Percentiles rank a stretch among this genome's conserved stretches.
Conservation (phyloP, 2,329 filamentous ascomycete species). For the Alternaria atra region DNA sequence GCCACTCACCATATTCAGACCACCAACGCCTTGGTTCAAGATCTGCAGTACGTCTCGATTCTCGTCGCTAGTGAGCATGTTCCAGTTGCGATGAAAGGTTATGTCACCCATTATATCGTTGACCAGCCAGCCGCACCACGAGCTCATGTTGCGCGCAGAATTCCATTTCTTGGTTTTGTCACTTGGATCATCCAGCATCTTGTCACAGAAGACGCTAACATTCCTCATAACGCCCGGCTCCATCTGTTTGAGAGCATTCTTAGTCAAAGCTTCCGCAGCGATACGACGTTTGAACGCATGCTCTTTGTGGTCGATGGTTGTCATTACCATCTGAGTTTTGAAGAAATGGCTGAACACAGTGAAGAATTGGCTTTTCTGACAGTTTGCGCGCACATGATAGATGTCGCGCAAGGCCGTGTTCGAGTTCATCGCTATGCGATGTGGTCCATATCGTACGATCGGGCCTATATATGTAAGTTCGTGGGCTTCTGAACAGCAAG, state of each 20-base stretch:
- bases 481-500: constrained; percentile 4
- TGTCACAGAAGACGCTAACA: no score
- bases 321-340: background rate
- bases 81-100: constrained; percentile 13
- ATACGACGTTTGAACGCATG: no score
- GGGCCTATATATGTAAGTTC: background rate
- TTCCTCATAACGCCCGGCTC: no score
- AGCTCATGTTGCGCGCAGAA: constrained; percentile 50
- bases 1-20: no score
- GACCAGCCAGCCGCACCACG: constrained; percentile 44
- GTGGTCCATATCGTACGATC: constrained; percentile 3
- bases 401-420: background rate
- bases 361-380: background rate
- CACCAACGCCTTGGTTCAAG: no score
- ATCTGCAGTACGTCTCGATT: no score
- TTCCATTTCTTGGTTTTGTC: background rate
- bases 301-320: background rate
- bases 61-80: no score
- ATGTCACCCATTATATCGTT: constrained; percentile 22
- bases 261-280: no score
- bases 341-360: no score
- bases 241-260: no score
- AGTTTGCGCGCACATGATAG: background rate
- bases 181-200: no score
- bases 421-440: constrained; percentile 4